A percentile compares a stretch with the other conserved stretches of the same genome.
phyloP scores from a whole-genome alignment of 2,329 filamentous ascomycete species.

The Bipolaris gigantea region DNA sequence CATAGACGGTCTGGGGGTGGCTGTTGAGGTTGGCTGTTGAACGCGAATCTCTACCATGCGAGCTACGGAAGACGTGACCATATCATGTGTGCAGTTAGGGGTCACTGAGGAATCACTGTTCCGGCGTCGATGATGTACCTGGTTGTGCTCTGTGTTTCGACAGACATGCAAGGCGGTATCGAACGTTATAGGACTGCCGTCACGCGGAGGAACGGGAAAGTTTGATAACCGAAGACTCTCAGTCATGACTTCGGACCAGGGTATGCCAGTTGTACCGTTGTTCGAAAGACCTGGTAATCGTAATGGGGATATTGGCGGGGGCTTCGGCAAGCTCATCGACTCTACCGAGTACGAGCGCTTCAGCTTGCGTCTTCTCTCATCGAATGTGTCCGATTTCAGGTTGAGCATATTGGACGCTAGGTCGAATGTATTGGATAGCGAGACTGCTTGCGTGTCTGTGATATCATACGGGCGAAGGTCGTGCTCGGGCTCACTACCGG shows the following conservation, averaged over 20 bases:
- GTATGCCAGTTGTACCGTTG: slow-evolving; percentile 23
- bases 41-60: slow-evolving; percentile 21
- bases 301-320: slow-evolving; percentile 27
- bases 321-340: slow-evolving; percentile 28
- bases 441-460: slow-evolving; percentile 13
- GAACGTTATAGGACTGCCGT: slow-evolving; percentile 17
- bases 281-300: slow-evolving; percentile 34
- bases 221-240: slow-evolving; percentile 38
- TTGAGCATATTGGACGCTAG: slow-evolving; percentile 39
- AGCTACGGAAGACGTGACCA: not conserved
- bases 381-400: slow-evolving; percentile 22
- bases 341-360: slow-evolving; percentile 39
- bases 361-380: slow-evolving; percentile 22
- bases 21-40: slow-evolving; percentile 22
- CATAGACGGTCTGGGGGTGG: slow-evolving; percentile 20
- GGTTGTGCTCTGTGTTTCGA: not conserved
- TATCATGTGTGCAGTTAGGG: not conserved
- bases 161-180: slow-evolving; percentile 4
- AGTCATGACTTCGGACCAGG: slow-evolving; percentile 34
- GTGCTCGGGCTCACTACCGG: slow-evolving; percentile 10
- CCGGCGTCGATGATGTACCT: not conserved
- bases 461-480: slow-evolving; percentile 31
- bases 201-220: slow-evolving; percentile 24
- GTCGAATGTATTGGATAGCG: slow-evolving; percentile 22
- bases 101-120: not conserved